Evolutionary conservation across 768 basidiomycete species (phyloP), one percentile per base, ranked within the genome.

Genomic region (Ramaria rubella): DNA sequence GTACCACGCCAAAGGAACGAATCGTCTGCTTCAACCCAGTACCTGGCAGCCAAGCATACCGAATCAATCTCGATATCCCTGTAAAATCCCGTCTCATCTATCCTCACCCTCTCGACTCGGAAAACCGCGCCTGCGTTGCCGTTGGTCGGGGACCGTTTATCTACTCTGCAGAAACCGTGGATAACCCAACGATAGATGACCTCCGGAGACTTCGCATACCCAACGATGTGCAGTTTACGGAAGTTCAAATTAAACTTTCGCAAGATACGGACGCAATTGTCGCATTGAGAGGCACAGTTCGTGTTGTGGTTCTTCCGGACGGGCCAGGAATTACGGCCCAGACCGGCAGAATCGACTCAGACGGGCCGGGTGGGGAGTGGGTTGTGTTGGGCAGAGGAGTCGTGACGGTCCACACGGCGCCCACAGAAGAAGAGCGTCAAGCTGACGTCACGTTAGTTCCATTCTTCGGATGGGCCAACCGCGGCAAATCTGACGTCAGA

Each of bases 141-240:
- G 21, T 64, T 23, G 51, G 45, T 17, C 60, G 62, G 5, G 63
- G 63, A 2, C 59, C 63, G 11, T 57, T 62, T 45, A 42, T 64
- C 2, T 64, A 64, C 55, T 64, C 62, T 44, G 55, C 58, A 6
- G 63, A 64, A 45, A 56, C 57, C 5, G 30, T 64, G 19, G 63
- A 64, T 57, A 64, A 64, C 44, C 7, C 57, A 9, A 6, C 27
- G n/a, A 40, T 63, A 11, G 5, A 11, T 8, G 62, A 63, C 44
- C 29, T 63, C 30, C 61, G 62, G 1, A 42, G 33, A 12, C 12
- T 62, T 3, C 57, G 61, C 9, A 27, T 63, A 6, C 4, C 31
- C 2, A 21, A 34, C 3, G 45, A 49, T 33, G 23, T 30, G 29
- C n/a, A 9, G 4, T 27, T 61, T 17, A 61, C 52, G 19, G 29